Evolutionary conservation across 108 stramenopile species (phyloP), one percentile per base, ranked within the genome.

Genomic region (Seminavis robusta): DNA sequence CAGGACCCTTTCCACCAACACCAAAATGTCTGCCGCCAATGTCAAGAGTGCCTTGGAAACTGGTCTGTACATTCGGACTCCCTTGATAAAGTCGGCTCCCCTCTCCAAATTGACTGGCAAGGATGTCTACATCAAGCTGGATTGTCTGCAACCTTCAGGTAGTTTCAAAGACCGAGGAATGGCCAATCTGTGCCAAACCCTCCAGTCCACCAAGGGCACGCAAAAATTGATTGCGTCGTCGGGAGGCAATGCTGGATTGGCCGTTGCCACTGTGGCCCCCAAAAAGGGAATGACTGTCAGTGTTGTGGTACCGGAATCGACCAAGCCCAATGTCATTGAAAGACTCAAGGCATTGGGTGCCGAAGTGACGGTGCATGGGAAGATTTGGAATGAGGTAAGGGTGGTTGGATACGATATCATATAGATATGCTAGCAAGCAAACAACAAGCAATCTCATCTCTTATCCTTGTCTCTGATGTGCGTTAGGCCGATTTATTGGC

Each of bases 311-410:
- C 93, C 95, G 2, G 50, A 72, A 51, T 94, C 92, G 17, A 96
- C 95, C 21, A 90, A 90, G 55, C 74, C 80, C 17, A 31, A 91
- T 27, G 90, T 96, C 36, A 57, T 93, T 30, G 74, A 63, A 19
- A 92, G 91, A 48, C 37, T 94, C n/a, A 44, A 76, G 25, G 56
- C 79, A 0, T 60, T 86, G n/a, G 91, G 91, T 15, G 95, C 95
- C 5, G 56, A 75, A 2, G 91, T 96, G 1, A 80, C 81, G 11
- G 69, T 94, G n/a, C 71, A 70, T 47, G 95, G 95, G 1, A 56
- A 70, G 19, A 87, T 91, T 63, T 96, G 95, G 95, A 94, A 96
- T 55, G 89, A 49, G n/a, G n/a, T n/a, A n/a, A n/a, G n/a, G n/a
- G n/a, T n/a, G n/a, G n/a, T n/a, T n/a, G n/a, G n/a, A n/a, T n/a